Percentiles rank a stretch among this genome's conserved stretches.
These are phyloP conservation scores for Scleroderma bovista DNA, from an alignment of 768 basidiomycete species.

Conservation along the genomic window DNA sequence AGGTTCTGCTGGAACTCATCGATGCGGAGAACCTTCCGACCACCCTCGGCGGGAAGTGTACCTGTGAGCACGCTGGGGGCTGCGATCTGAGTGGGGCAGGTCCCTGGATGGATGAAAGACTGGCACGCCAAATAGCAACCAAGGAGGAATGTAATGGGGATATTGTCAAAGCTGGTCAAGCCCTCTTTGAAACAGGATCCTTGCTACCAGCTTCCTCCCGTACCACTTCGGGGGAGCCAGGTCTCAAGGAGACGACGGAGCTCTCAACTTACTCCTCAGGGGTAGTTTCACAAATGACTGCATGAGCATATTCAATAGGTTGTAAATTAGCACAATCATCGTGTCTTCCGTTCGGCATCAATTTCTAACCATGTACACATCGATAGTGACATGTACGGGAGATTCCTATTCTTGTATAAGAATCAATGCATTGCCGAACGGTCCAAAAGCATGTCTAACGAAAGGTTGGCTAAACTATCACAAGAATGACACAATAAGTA, in stretches of 20 bases:
- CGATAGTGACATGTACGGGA: no score
- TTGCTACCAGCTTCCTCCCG: neutral
- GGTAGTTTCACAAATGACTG: no score
- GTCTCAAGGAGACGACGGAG: no score
- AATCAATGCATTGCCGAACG: no score
- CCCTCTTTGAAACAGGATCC: neutral
- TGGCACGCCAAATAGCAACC: constrained; percentile 6
- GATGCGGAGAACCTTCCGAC: constrained; percentile 60
- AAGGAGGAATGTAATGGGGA: neutral
- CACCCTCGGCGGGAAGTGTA: constrained; percentile 60
- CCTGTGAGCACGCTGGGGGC: constrained; percentile 49
- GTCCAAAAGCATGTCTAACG: no score
- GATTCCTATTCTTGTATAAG: no score
- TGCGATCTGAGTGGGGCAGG: constrained; percentile 61
- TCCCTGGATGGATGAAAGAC: constrained; percentile 63
- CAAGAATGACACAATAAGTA: neutral
- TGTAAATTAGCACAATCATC: no score
- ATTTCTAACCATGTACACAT: no score
- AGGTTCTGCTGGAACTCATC: constrained; percentile 51
- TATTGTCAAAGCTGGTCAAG: constrained; percentile 2
- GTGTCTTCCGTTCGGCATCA: no score
- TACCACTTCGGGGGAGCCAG: neutral
- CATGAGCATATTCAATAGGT: no score
- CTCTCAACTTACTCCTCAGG: no score
- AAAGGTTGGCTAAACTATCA: neutral